Conservation (phyloP, 2,329 filamentous ascomycete genomes). For the Rhynchosporium secalis region DNA sequence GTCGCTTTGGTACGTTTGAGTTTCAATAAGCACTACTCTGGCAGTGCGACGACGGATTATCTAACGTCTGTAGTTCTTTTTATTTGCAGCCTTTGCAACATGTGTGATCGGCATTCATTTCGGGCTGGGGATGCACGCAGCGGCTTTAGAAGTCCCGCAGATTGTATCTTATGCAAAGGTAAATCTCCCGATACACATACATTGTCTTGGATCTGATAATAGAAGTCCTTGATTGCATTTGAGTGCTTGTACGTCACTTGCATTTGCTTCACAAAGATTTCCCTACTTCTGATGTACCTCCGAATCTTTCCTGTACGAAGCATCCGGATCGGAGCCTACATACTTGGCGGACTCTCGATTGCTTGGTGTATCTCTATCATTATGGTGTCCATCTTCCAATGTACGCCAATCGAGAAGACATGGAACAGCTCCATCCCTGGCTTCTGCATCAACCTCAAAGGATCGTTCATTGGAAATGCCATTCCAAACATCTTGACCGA, state of each 20-base stretch:
- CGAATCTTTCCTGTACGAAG: slow-evolving; percentile 38
- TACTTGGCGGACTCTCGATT: slow-evolving; percentile 35
- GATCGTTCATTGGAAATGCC: slow-evolving; percentile 46
- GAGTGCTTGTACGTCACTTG: slow-evolving; percentile 37
- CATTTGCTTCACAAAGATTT: slow-evolving; percentile 39
- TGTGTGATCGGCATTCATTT: slow-evolving; percentile 2
- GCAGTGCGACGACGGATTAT: too few species aligned
- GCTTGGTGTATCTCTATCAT: slow-evolving; percentile 39
- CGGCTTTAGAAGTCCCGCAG: not conserved
- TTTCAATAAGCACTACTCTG: not conserved
- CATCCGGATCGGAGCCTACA: slow-evolving; percentile 28
- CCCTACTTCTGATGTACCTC: slow-evolving; percentile 41
- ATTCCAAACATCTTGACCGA: slow-evolving; percentile 46
- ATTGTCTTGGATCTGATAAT: not conserved
- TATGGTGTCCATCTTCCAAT: slow-evolving; percentile 44
- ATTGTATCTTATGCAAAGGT: not conserved
- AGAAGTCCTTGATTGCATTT: slow-evolving; percentile 30
- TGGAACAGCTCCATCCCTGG: slow-evolving; percentile 42
- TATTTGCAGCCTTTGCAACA: not conserved
- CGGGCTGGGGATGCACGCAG: not conserved
- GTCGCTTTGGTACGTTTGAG: slow-evolving; percentile 8
- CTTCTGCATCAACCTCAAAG: slow-evolving; percentile 44
- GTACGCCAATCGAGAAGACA: slow-evolving; percentile 42
- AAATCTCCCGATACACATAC: slow-evolving; percentile 1
- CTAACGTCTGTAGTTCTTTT: not conserved